Evolutionary conservation across 1,284 basidiomycete species (phyloP).

Genomic region (Gymnopus androsaceus): DNA sequence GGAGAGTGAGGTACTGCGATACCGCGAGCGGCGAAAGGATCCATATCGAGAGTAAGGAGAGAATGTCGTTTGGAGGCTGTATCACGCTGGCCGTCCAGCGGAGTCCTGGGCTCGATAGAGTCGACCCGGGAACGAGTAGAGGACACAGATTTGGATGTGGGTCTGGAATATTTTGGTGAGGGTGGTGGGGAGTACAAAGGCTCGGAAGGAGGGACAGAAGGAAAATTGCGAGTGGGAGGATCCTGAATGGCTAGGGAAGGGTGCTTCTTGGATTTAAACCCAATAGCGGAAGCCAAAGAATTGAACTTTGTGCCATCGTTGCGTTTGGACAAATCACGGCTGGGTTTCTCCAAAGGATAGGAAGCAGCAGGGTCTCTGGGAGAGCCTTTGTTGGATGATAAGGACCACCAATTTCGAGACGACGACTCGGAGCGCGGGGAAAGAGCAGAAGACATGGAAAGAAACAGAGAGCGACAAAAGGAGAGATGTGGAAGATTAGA

Average conservation of each 20-base stretch:
- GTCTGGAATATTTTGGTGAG: conserved; percentile 32
- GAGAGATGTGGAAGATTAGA: conserved; percentile 4
- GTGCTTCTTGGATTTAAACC: conserved; percentile 62
- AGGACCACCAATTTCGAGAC: conserved; percentile 43
- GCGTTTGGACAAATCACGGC: conserved; percentile 30
- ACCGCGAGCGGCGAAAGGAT: conserved; percentile 60
- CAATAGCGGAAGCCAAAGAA: conserved; percentile 59
- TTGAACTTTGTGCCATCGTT: conserved; percentile 47
- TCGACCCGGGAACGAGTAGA: conserved; percentile 51
- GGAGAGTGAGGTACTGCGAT: conserved; percentile 44
- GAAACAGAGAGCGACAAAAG: conserved; percentile 13
- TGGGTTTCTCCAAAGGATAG: conserved; percentile 30
- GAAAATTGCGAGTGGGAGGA: conserved; percentile 33
- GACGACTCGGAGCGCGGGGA: conserved; percentile 33
- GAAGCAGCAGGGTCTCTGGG: neutral
- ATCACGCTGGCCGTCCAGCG: conserved; percentile 46
- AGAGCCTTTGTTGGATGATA: conserved; percentile 26
- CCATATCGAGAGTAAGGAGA: conserved; percentile 59
- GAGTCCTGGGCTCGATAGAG: conserved; percentile 52
- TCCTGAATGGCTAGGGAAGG: conserved; percentile 55
- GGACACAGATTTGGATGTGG: conserved; percentile 53
- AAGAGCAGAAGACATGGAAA: conserved; percentile 29
- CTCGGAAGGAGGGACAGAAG: conserved; percentile 19
- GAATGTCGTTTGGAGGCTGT: conserved; percentile 48
- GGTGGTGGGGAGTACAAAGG: conserved; percentile 29